Conservation (phyloP, 441 rosid species). For the Populus hybrid region DNA sequence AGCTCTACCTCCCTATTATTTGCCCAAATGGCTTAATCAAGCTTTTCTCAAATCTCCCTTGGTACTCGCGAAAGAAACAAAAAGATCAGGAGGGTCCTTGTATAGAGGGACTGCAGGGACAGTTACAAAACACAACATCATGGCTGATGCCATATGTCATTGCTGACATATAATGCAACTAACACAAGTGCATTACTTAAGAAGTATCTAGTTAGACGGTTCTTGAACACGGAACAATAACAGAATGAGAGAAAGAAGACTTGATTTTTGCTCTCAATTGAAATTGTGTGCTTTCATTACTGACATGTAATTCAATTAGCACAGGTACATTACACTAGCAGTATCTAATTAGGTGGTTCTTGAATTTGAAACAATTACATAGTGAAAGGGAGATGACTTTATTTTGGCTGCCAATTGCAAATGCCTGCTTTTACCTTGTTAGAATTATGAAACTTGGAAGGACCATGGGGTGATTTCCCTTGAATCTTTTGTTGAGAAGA, state of each 20-base stretch:
- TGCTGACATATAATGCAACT: background rate
- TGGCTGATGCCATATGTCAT: background rate
- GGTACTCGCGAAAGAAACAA: background rate
- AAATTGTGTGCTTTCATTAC: background rate
- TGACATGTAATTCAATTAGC: background rate
- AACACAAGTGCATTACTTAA: background rate
- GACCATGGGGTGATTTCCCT: background rate
- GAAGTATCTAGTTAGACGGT: background rate
- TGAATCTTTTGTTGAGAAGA: constrained; percentile 7
- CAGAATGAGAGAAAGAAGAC: background rate
- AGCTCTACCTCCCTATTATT: background rate
- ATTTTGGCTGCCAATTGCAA: background rate
- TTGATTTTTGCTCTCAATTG: background rate
- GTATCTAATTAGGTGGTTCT: background rate
- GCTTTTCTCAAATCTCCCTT: background rate
- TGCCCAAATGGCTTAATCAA: background rate
- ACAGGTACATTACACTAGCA: background rate
- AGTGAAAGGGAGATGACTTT: background rate
- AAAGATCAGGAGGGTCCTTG: background rate
- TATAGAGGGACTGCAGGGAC: background rate
- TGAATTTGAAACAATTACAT: background rate
- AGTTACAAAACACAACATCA: background rate
- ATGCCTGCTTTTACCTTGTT: background rate
- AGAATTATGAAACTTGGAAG: background rate
- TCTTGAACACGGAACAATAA: background rate